A percentile compares a stretch with the other conserved stretches of the same genome.
Evolutionary conservation across 2,329 filamentous ascomycete genomes (phyloP).

Genomic region (Fusarium neocosmosporiellum): DNA sequence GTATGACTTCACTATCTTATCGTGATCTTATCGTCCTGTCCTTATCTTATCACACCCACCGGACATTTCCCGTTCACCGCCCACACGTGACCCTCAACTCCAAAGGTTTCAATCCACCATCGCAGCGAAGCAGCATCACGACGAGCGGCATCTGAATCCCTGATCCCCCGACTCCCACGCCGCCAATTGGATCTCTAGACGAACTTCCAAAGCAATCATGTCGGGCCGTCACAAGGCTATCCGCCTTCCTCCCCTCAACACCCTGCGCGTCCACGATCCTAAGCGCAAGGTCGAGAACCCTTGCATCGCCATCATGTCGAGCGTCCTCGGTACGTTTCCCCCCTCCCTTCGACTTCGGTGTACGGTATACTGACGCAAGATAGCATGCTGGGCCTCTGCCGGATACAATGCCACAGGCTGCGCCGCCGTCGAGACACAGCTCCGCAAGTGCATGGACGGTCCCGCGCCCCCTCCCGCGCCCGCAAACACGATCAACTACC

Average conservation of each 20-base stretch:
- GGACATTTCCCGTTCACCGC: conserved; percentile 27
- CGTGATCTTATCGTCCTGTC: background rate
- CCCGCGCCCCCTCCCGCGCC: conserved; percentile 62
- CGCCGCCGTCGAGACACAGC: conserved; percentile 67
- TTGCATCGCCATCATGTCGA: conserved; percentile 67
- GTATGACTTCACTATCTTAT: background rate
- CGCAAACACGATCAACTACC: conserved; percentile 91
- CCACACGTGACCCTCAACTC: conserved; percentile 37
- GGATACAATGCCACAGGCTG: conserved; percentile 74
- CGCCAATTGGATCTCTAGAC: conserved; percentile 16
- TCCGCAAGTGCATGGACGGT: conserved; percentile 83
- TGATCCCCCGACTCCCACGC: background rate
- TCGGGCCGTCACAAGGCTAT: conserved; percentile 61
- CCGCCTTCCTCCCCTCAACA: conserved; percentile 67
- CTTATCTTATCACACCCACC: conserved; percentile 11
- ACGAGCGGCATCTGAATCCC: background rate
- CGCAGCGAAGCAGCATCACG: conserved; percentile 18
- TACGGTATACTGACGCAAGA: background rate
- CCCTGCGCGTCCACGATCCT: conserved; percentile 65
- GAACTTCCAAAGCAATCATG: conserved; percentile 49
- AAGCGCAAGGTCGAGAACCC: conserved; percentile 63
- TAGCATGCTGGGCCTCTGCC: conserved; percentile 87
- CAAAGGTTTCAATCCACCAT: conserved; percentile 37
- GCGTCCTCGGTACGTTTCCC: conserved; percentile 62
- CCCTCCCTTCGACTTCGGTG: background rate